A percentile compares a stretch with the other conserved stretches of the same genome.
Conservation (phyloP, 176 grass and related monocot genomes). For the Cenchrus americanus region DNA sequence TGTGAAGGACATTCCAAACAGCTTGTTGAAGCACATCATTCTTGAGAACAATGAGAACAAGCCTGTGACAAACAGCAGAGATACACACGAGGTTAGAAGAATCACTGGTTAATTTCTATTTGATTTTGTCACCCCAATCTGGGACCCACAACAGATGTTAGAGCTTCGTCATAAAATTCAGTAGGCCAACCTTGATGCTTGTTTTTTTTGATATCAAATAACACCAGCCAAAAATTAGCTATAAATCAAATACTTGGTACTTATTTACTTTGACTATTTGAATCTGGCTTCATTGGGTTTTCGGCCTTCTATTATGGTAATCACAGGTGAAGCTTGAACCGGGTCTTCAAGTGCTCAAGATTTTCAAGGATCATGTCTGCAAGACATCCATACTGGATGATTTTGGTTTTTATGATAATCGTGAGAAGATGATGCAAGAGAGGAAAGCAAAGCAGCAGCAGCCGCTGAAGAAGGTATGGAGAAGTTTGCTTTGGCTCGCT, state of each 20-base stretch:
- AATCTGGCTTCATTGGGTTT: constrained; percentile 28
- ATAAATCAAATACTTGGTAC: not conserved
- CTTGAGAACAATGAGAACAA: constrained; percentile 94
- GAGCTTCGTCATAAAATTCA: not conserved
- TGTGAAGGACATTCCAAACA: constrained; percentile 96
- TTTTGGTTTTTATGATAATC: constrained; percentile 82
- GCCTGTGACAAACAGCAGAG: constrained; percentile 91
- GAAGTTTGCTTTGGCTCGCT: not conserved
- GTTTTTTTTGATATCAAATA: not conserved
- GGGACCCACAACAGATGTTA: not conserved
- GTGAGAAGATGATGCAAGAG: constrained; percentile 89
- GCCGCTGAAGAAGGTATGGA: constrained; percentile 71
- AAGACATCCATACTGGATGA: constrained; percentile 91
- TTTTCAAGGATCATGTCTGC: constrained; percentile 86
- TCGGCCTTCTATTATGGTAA: constrained; percentile 1
- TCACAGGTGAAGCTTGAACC: constrained; percentile 85
- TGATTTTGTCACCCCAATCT: not conserved
- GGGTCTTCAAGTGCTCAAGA: constrained; percentile 77
- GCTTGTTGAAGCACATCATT: constrained; percentile 79
- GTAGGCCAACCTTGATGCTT: not conserved
- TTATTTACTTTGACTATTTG: not conserved
- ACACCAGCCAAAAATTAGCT: not conserved
- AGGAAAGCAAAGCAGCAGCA: constrained; percentile 77
- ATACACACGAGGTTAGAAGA: constrained; percentile 84
- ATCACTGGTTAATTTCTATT: not conserved